Base-by-base conservation (phyloP, 257 asterid genomes). In the Gardenia jasminoides region DNA sequence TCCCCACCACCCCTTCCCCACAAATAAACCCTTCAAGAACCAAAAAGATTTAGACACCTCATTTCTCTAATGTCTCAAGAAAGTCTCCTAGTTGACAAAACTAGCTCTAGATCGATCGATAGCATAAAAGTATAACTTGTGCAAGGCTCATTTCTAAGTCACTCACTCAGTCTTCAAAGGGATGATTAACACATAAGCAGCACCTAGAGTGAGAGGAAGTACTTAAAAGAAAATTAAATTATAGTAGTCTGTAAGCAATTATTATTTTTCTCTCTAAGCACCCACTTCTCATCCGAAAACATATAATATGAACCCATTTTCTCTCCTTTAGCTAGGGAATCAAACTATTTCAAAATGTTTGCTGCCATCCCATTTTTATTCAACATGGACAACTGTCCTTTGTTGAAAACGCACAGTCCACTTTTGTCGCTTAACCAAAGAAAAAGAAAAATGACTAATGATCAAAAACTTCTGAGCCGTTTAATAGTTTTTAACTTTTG, bases 341-440 rank as follows among this genome's bases (percentile, higher is more conserved):
- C 89, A 86, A 78, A 67, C 85, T 61, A 82, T 76, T 79, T 82
- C 81, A 76, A 87, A 83, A 83, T 78, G 85, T 79, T 83, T 79
- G 84, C 88, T 76, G 83, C 75, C 88, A 52, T 78, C 81, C 79
- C 67, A 48, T 81, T 68, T 78, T 36, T 73, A 83, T 80, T 82
- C 86, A 78, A 83, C 92, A 86, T 81, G 87, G 93, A 91, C 98
- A 92, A 88, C 96, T 93, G 97, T 88, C 93, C 67, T 78, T 26
- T 80, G 84, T 83, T 78, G 94, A 87, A 90, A 84, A 87, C 76
- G 78, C 78, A 90, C 93, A 80, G 72, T 86, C 86, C 88, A 83
- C 87, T 84, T 88, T 81, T 86, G 89, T 81, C 87, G 82, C 80
- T 79, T 80, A 68, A 79, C 72, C 54, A 70, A 62, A 67, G 66